Base-by-base conservation (phyloP, 2,329 filamentous ascomycete genomes). In the Cladophialophora bantiana region DNA sequence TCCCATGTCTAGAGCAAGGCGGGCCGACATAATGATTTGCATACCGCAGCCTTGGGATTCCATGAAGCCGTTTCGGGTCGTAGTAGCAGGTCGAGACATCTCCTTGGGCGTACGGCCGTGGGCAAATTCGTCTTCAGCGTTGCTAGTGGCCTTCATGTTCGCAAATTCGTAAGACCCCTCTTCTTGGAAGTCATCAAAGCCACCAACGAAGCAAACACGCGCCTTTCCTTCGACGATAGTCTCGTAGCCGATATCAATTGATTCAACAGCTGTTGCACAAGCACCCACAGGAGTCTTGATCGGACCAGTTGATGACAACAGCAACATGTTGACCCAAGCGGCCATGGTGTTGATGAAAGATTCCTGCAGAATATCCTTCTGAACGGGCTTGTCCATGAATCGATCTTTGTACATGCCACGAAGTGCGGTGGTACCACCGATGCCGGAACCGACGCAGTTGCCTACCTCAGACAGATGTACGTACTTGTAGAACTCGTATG, bases 321-420 rank as follows among this genome's bases (percentile, higher is more conserved):
- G 85, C 81, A 99, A 84, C 95, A 99, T 99, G 85, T 99, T 99
- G 65, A 99, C 94, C 95, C 95, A 99, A 15, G 95, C 95, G 74
- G 92, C 90, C 94, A 99, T 99, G 64, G 95, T 99, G 86, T 99
- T 99, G 87, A 99, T 98, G 85, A 99, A 99, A 12, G 95, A 98
- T 82, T 99, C 95, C 78, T 99, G 96, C 13, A 99, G 87, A 77
- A 99, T 97, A 77, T 99, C 95, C 82, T 98, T 99, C 82, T 99
- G 96, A 58, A 99, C 88, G 64, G 94, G 95, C 83, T 94, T 95
- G 83, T 99, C 95, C 70, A 98, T 86, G 88, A 90, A 98, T 67
- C 95, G 91, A 79, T 97, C 94, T 81, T 94, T 95, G 86, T 98
- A 97, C 94, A 99, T 99, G 74, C 94, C 94, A 75, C 93, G 90